Percentiles rank a stretch among this genome's conserved stretches.
These are phyloP conservation scores for Fallopia convolvulus DNA, from an alignment of 148 eudicot species.

Conservation along the genomic window DNA sequence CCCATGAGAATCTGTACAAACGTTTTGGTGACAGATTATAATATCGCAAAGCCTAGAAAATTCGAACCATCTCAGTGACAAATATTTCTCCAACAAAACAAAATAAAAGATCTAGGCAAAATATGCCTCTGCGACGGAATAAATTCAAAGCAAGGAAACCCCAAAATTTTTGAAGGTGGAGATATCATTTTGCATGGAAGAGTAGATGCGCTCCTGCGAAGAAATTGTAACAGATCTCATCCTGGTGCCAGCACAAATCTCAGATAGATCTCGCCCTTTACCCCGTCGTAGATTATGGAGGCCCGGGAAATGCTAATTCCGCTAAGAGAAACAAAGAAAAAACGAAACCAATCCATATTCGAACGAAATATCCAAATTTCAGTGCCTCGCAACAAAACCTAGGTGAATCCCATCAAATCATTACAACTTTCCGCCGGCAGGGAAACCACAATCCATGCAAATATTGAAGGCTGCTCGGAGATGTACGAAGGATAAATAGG, in stretches of 20 bases:
- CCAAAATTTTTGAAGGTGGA: neutral
- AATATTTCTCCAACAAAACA: neutral
- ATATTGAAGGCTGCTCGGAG: neutral
- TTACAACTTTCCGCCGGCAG: neutral
- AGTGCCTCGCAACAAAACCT: neutral
- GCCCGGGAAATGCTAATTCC: neutral
- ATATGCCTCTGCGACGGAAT: neutral
- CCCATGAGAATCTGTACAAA: neutral
- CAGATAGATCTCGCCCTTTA: neutral
- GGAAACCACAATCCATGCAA: neutral
- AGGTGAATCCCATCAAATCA: neutral
- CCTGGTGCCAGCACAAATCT: neutral
- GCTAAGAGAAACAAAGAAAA: neutral
- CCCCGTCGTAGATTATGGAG: neutral
- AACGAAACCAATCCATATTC: neutral
- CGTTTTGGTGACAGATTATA: neutral
- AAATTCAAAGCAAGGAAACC: neutral
- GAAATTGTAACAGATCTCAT: neutral
- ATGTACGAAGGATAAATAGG: neutral
- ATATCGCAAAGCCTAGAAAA: too few relatives aligned
- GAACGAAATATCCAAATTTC: neutral
- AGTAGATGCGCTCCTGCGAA: neutral
- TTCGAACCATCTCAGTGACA: neutral
- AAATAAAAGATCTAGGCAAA: neutral
- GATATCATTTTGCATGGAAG: neutral